Evolutionary conservation across 495 filamentous ascomycete species (phyloP).

Genomic region (Lepidopterella palustris): DNA sequence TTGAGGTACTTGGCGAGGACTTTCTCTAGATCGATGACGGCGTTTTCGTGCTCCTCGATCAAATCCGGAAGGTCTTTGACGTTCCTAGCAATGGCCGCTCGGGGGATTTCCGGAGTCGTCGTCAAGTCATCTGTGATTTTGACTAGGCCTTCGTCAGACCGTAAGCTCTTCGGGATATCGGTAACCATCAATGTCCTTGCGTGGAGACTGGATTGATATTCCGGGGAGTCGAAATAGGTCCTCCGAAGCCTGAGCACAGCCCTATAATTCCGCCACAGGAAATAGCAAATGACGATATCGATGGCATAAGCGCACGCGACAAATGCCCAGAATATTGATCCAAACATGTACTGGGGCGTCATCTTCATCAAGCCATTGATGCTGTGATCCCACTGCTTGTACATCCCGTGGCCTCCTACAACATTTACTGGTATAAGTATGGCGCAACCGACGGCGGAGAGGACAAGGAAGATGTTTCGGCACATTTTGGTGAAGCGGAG

Average conservation of each 20-base stretch:
- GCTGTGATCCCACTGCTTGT: slow-evolving; percentile 9
- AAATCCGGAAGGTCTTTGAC: slow-evolving; percentile 79
- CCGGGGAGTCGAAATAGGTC: slow-evolving; percentile 75
- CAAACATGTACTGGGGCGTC: slow-evolving; percentile 55
- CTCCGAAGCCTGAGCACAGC: slow-evolving; percentile 63
- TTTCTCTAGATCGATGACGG: slow-evolving; percentile 74
- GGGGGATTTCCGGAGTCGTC: slow-evolving; percentile 67
- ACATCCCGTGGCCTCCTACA: slow-evolving; percentile 39
- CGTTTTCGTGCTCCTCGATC: slow-evolving; percentile 74
- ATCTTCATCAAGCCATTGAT: slow-evolving; percentile 44
- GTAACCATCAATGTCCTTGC: slow-evolving; percentile 90
- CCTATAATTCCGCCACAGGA: slow-evolving; percentile 87
- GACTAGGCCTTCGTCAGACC: slow-evolving; percentile 81
- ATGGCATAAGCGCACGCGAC: slow-evolving; percentile 75
- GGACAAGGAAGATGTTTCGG: slow-evolving; percentile 73
- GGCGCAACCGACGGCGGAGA: slow-evolving; percentile 66
- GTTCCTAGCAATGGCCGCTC: slow-evolving; percentile 80
- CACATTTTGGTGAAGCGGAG: slow-evolving; percentile 86
- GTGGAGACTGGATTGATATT: slow-evolving; percentile 84
- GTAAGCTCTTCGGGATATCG: slow-evolving; percentile 66
- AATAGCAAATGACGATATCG: slow-evolving; percentile 65
- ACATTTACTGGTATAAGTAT: slow-evolving; percentile 84
- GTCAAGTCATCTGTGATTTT: slow-evolving; percentile 68
- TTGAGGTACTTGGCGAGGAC: slow-evolving; percentile 84
- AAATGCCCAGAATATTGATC: slow-evolving; percentile 65